Evolutionary conservation across 2,329 filamentous ascomycete genomes (phyloP).

Genomic region (Botryotinia convoluta): DNA sequence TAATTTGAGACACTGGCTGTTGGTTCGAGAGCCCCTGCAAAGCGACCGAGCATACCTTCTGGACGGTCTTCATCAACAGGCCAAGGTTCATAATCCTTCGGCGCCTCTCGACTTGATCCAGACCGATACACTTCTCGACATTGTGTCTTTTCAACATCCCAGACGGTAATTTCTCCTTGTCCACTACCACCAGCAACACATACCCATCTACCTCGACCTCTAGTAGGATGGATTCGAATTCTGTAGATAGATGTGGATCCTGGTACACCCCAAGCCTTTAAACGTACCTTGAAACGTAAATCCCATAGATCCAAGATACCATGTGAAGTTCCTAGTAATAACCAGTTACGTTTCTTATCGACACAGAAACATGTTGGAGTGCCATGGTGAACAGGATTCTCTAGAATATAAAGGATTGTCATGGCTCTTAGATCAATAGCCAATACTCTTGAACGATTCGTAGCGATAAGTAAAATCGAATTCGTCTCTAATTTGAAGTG

Average conservation of each 20-base stretch:
- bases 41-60: constrained; percentile 82
- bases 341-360: constrained; percentile 83
- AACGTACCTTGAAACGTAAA: constrained; percentile 83
- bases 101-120: constrained; percentile 56
- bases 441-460: constrained; percentile 78
- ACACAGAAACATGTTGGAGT: constrained; percentile 89
- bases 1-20: constrained; percentile 50
- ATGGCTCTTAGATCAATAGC: constrained; percentile 87
- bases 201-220: constrained; percentile 77
- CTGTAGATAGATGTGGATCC: constrained; percentile 78
- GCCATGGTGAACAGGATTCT: constrained; percentile 89
- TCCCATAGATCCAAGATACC: constrained; percentile 95
- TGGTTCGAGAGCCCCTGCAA: constrained; percentile 71
- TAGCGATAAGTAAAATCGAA: constrained; percentile 83
- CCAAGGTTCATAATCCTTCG: constrained; percentile 75
- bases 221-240: constrained; percentile 73
- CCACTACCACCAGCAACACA: constrained; percentile 86
- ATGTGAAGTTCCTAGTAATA: constrained; percentile 87
- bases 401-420: constrained; percentile 73
- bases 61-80: constrained; percentile 86
- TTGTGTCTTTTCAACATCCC: constrained; percentile 87
- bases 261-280: constrained; percentile 85
- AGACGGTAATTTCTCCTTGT: constrained; percentile 86
- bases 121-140: constrained; percentile 85
- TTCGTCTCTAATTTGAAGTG: constrained; percentile 80